phyloP scores from a whole-genome alignment of 345 rosid genomes.

The Salix koriyanagi region DNA sequence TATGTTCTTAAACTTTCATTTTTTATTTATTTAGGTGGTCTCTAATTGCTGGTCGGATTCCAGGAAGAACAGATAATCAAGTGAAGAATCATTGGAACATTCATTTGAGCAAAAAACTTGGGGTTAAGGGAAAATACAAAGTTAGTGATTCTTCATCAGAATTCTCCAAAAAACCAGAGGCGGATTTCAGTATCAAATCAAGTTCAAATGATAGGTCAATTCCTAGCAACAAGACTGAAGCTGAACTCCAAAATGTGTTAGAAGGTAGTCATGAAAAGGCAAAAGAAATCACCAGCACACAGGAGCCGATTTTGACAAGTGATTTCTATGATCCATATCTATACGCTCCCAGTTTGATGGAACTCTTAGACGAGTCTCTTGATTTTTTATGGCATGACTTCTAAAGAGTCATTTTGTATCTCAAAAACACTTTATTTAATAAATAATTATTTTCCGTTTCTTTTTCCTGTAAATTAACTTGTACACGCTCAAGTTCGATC shows the following conservation, averaged over 20 bases:
- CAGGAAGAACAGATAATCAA: constrained; percentile 47
- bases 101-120: constrained; percentile 33
- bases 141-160: not conserved
- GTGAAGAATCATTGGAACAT: constrained; percentile 50
- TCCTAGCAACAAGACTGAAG: too few species aligned
- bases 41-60: constrained; percentile 42
- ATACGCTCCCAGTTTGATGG: constrained; percentile 11
- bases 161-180: not conserved
- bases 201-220: not conserved
- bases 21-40: constrained; percentile 32
- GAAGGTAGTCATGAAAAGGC: not conserved
- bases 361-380: constrained; percentile 15
- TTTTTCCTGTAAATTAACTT: not conserved
- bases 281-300: not conserved
- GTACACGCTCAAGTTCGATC: not conserved
- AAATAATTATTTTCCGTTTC: not conserved
- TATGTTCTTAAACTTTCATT: not conserved
- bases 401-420: constrained; percentile 2
- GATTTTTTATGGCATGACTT: constrained; percentile 13
- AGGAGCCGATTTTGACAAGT: not conserved
- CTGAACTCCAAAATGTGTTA: too few species aligned
- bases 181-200: not conserved
- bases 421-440: not conserved
- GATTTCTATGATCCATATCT: constrained; percentile 3
- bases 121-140: constrained; percentile 7